Base-by-base conservation (phyloP, 1,139 yeast species). In the Scheffersomyces segobiensis region DNA sequence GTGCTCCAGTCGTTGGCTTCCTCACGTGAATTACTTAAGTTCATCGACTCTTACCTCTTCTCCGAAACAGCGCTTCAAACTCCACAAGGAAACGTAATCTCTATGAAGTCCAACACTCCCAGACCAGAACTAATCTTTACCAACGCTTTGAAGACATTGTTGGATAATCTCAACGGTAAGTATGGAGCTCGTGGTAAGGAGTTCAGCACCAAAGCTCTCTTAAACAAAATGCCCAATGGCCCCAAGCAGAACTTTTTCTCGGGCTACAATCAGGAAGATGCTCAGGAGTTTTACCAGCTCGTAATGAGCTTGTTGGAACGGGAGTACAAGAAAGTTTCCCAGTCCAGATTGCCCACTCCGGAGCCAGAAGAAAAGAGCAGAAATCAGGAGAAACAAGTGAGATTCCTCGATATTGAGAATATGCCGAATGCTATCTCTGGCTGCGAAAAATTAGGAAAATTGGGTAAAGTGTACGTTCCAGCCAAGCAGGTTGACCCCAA, bases 181-280 rank as follows among this genome's bases (percentile, higher is more conserved):
- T 89, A 89, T 66, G 87, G 86, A 65, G 72, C 69, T 63, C 73
- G 67, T 66, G 84, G 76, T 61, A 83, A 83, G 56, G 90, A 90
- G 57, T 91, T 88, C 66, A 86, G 87, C 62, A 89, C 97, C 0
- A 82, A 80, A 60, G 81, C 81, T 20, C 76, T 92, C 54, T 75
- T 91, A 60, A 85, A 84, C 67, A 84, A 87, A 20, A 87, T 92
- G 89, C 88, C 91, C 2, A 89, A 89, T 67, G 89, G 93, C 0
- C 93, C 96, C 6, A 87, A 86, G 65, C 89, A 87, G 65, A 87
- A 88, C 68, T 82, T 92, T 62, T 87, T 92, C 67, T 74, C 87
- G 53, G 95, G 97, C 0, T 91, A 91, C 68, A 92, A 90, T 67
- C 98, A 92, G 73, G 97, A 92, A 72, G 98, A 92, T 73, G 97